Evolutionary conservation across 106 monocot genomes (phyloP).

Genomic region (Posidonia australis): DNA sequence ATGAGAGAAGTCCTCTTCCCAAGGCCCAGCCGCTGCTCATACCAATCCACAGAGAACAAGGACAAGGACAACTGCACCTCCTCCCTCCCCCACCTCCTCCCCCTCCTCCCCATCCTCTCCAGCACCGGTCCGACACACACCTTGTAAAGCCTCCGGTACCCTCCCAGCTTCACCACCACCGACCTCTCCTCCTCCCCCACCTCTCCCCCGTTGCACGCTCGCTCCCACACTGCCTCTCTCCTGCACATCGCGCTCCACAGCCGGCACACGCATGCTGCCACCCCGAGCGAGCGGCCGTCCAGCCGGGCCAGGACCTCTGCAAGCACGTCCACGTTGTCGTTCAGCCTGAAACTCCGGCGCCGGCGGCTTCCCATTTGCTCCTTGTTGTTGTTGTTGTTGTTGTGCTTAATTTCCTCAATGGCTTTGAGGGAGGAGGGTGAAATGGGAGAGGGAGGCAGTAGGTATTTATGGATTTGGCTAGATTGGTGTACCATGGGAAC

Average conservation of each 20-base stretch:
- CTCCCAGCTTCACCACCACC: constrained; percentile 19
- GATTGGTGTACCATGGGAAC: not conserved
- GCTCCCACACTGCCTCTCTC: constrained; percentile 51
- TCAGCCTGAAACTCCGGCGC: constrained; percentile 13
- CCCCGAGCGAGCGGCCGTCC: constrained; percentile 52
- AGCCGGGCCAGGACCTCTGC: constrained; percentile 45
- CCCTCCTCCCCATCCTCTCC: constrained; percentile 6
- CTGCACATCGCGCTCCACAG: constrained; percentile 32
- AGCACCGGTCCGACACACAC: constrained; percentile 20
- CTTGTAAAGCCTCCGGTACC: constrained; percentile 14
- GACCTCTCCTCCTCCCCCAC: constrained; percentile 9
- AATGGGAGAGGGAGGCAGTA: not conserved
- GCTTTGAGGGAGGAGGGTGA: not conserved
- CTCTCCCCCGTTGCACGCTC: constrained; percentile 26
- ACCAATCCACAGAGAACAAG: constrained; percentile 22
- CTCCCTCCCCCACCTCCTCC: constrained; percentile 2
- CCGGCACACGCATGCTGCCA: constrained; percentile 54
- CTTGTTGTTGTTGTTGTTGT: not conserved
- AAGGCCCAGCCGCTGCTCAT: constrained; percentile 8
- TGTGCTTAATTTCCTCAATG: not conserved
- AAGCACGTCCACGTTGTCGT: constrained; percentile 60
- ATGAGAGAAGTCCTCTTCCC: constrained; percentile 16
- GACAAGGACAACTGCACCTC: constrained; percentile 24
- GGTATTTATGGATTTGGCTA: not conserved
- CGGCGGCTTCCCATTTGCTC: not conserved